Conservation (phyloP, 257 asterid genomes). For the Solanum commersonii region DNA sequence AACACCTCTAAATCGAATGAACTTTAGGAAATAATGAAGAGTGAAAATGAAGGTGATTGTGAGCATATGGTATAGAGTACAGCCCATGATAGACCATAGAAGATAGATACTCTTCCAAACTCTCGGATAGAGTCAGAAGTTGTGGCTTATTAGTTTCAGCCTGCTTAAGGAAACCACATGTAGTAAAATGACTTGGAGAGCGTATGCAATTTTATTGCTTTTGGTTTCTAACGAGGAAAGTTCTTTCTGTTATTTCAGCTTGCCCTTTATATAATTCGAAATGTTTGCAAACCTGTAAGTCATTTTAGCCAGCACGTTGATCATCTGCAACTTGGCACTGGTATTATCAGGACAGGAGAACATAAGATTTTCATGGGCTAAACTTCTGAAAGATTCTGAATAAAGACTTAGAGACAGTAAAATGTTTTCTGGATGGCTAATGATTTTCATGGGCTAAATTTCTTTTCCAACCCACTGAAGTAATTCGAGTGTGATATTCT, state of each 20-base stretch:
- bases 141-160: not conserved
- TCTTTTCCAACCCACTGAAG: no score
- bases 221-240: not conserved
- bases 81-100: not conserved
- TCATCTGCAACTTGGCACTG: slow-evolving; percentile 34
- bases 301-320: slow-evolving; percentile 49
- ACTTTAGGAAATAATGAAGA: not conserved
- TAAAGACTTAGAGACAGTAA: no score
- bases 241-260: slow-evolving; percentile 40
- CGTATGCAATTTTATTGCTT: not conserved
- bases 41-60: not conserved
- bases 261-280: slow-evolving; percentile 39
- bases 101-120: not conserved
- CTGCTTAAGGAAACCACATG: not conserved
- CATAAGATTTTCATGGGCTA: not conserved
- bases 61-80: not conserved
- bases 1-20: not conserved
- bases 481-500: no score
- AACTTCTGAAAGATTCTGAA: no score
- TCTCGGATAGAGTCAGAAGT: not conserved
- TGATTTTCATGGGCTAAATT: no score
- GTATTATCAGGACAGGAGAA: slow-evolving; percentile 35
- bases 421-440: no score
- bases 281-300: not conserved
- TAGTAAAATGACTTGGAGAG: not conserved